Conservation (phyloP, 306 rosid species). For the Calophaca sinica region DNA sequence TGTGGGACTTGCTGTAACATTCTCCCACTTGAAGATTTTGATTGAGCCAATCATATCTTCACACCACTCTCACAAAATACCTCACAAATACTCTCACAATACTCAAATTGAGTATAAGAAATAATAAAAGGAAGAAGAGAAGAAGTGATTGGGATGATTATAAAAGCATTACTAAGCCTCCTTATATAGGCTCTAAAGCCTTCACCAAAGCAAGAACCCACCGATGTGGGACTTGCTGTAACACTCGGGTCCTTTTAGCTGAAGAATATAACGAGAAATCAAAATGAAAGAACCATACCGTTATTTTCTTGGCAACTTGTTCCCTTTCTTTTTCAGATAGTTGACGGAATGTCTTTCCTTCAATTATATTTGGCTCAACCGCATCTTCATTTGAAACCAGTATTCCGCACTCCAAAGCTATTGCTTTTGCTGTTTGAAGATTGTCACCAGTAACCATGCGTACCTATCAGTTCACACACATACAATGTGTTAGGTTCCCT, state of each 20-base stretch:
- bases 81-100: too few species aligned
- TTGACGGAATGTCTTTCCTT: conserved; percentile 86
- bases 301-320: conserved; percentile 66
- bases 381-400: conserved; percentile 69
- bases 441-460: conserved; percentile 99
- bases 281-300: conserved; percentile 55
- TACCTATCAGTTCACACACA: conserved; percentile 61
- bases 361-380: conserved; percentile 78
- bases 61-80: too few species aligned
- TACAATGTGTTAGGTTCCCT: conserved; percentile 38
- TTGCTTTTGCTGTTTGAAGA: conserved; percentile 94
- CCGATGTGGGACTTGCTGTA: too few species aligned
- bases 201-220: too few species aligned
- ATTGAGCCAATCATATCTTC: too few species aligned
- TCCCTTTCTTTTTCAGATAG: conserved; percentile 82
- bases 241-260: conserved; percentile 36
- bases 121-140: too few species aligned
- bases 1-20: too few species aligned
- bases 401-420: conserved; percentile 94
- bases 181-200: too few species aligned
- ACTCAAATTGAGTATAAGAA: too few species aligned
- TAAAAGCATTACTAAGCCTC: too few species aligned
- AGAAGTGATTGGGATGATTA: too few species aligned
- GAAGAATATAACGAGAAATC: conserved; percentile 33
- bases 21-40: too few species aligned